Base-by-base conservation (phyloP, 495 filamentous ascomycete species). In the Penicillium salamii region DNA sequence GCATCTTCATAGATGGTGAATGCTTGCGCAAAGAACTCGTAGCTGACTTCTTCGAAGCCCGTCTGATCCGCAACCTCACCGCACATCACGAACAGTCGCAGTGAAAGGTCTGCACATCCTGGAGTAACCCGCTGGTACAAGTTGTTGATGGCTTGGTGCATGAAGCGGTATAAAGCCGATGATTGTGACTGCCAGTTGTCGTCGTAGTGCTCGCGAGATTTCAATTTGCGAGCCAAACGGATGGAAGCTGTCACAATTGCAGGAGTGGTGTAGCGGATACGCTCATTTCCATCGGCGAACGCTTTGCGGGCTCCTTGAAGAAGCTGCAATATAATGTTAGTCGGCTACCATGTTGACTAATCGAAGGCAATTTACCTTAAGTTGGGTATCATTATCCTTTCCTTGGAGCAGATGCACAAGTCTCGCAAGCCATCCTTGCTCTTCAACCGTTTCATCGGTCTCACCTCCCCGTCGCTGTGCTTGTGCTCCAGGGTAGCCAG, bases 1-100 rank as follows among this genome's bases (percentile, higher is more conserved):
- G 88, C 83, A 69, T 97, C 95, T 63, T 98, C 93, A 63, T 98
- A 98, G 24, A 97, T 90, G 0, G 93, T 97, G 53, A 98, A 98
- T 1, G 93, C 93, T 63, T 98, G 95, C 2, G 92, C 93, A 59
- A 97, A 98, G 76, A 95, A 97, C 67, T 98, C 93, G 67, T 98
- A 98, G 14, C 89, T 87, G 20, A 96, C 87, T 69, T 97, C 93
- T 67, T 97, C 93, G 55, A 91, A 91, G 12, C 87, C 89, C 5
- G 85, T 91, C 66, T 93, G 88, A 58, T 96, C 92, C 18, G 95
- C 90, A 23, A 92, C 85, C 68, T 97, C 91, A 13, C 93, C 93
- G 61, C 90, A 95, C 51, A 87, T 83, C 42, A 91, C 82, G 64
- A 97, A 97, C 7, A 97, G 75, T 3, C 93, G 89, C 14, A 98